phyloP scores from a whole-genome alignment of 495 filamentous ascomycete genomes.

The Ramalina peruviana region DNA sequence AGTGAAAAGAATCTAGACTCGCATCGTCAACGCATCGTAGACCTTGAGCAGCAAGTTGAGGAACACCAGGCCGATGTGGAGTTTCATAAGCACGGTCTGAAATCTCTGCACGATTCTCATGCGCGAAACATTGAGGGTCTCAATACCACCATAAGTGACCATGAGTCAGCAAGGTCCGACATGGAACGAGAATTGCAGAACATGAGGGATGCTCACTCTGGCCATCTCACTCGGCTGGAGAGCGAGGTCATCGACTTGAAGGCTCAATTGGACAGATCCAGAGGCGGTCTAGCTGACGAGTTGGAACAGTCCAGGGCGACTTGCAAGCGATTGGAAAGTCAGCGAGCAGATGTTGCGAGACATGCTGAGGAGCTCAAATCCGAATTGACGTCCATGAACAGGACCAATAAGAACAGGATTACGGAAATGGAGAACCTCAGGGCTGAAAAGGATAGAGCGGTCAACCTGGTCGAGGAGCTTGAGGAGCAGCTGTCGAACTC shows the following conservation, averaged over 20 bases:
- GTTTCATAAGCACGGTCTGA: conserved; percentile 38
- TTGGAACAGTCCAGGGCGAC: conserved; percentile 26
- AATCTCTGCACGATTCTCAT: conserved; percentile 40
- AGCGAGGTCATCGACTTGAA: conserved; percentile 21
- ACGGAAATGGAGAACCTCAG: conserved; percentile 42
- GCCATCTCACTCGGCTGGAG: conserved; percentile 19
- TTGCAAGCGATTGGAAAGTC: conserved; percentile 26
- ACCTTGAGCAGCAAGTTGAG: conserved; percentile 30
- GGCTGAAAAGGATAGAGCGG: conserved; percentile 67
- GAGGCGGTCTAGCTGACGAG: conserved; percentile 26
- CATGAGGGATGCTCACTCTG: conserved; percentile 36
- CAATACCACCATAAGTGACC: conserved; percentile 18
- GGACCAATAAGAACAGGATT: conserved; percentile 58
- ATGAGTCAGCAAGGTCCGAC: conserved; percentile 5
- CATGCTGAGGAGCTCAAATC: conserved; percentile 44
- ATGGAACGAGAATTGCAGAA: conserved; percentile 41
- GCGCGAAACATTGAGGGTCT: conserved; percentile 36
- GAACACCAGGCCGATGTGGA: conserved; percentile 41
- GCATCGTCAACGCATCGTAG: conserved; percentile 27
- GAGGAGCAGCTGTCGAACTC: conserved; percentile 93
- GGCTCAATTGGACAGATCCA: conserved; percentile 20
- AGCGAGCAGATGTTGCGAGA: conserved; percentile 35
- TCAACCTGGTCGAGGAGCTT: conserved; percentile 81
- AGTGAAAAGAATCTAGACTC: conserved; percentile 27
- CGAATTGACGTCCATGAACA: conserved; percentile 54